Evolutionary conservation across 2,329 filamentous ascomycete genomes (phyloP).

Genomic region (Trichoderma arundinaceum): DNA sequence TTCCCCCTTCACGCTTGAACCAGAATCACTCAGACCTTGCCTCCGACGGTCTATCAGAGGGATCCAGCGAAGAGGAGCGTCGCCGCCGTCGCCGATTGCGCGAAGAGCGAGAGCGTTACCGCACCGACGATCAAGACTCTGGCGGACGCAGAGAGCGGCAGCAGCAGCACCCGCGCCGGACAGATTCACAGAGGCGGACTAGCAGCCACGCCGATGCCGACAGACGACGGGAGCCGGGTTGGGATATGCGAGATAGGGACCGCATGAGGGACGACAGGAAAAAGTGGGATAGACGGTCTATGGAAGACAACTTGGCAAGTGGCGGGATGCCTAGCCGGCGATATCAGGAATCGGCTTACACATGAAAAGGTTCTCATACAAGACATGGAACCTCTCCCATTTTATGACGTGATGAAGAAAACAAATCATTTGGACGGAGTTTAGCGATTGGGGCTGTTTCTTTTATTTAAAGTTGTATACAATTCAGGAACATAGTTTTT

Average conservation of each 20-base stretch:
- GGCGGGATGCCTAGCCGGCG: conserved; percentile 45
- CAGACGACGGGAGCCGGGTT: conserved; percentile 46
- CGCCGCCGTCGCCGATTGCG: conserved; percentile 37
- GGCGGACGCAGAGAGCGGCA: conserved; percentile 44
- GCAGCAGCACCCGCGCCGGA: conserved; percentile 46
- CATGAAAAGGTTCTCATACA: neutral
- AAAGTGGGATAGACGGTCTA: conserved; percentile 46
- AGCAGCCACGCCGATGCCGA: conserved; percentile 59
- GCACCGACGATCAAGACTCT: conserved; percentile 43
- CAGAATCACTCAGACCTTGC: conserved; percentile 51
- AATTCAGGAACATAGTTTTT: neutral
- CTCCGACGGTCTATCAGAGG: conserved; percentile 46
- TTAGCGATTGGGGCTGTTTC: conserved; percentile 12
- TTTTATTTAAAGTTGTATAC: neutral
- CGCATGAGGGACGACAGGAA: conserved; percentile 44
- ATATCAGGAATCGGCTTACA: conserved; percentile 47
- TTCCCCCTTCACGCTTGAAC: conserved; percentile 49
- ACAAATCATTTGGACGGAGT: conserved; percentile 3
- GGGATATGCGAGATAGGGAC: conserved; percentile 43
- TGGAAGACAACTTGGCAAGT: conserved; percentile 42
- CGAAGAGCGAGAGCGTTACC: conserved; percentile 42
- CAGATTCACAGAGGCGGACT: conserved; percentile 51
- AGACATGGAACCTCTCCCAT: neutral
- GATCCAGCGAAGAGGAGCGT: conserved; percentile 44
- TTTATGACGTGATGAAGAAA: conserved; percentile 25